Evolutionary conservation across 129 eudicot genomes (phyloP).

Genomic region (Chrysanthemum lavandulifolium): DNA sequence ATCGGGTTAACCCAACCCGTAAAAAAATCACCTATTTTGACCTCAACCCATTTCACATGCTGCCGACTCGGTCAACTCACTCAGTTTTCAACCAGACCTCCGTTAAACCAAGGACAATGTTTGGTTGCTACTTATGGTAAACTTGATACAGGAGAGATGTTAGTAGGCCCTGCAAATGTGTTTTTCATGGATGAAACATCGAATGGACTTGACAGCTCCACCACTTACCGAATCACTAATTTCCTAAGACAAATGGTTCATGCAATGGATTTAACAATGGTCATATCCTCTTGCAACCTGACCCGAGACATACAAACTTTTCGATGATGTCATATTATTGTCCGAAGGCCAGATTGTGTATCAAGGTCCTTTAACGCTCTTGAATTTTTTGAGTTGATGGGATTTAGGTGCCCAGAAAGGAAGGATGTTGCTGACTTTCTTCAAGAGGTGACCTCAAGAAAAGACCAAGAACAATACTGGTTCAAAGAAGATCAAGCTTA

Average conservation of each 20-base stretch:
- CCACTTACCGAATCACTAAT: constrained; percentile 49
- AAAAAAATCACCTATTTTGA: background rate
- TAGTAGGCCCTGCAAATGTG: constrained; percentile 61
- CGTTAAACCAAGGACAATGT: background rate
- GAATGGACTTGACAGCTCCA: constrained; percentile 58
- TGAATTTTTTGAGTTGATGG: constrained; percentile 50
- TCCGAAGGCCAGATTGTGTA: constrained; percentile 62
- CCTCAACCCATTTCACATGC: background rate
- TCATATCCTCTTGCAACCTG: constrained; percentile 63
- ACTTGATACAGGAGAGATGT: constrained; percentile 49
- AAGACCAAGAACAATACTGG: constrained; percentile 40
- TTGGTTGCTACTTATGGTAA: background rate
- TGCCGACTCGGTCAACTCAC: too few relatives aligned
- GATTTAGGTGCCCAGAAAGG: constrained; percentile 47
- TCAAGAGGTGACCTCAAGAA: constrained; percentile 36
- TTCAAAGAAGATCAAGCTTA: constrained; percentile 14
- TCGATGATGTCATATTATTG: constrained; percentile 54
- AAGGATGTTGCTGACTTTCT: constrained; percentile 41
- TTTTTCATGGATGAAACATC: constrained; percentile 68
- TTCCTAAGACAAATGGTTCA: constrained; percentile 47
- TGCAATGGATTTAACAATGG: constrained; percentile 48
- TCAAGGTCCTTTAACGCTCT: constrained; percentile 53
- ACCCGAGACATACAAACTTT: constrained; percentile 51
- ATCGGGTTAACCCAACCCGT: background rate
- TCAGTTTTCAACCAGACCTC: background rate